Base-by-base conservation (phyloP, 31 red algal genomes). In the Porphyra umbilicalis region DNA sequence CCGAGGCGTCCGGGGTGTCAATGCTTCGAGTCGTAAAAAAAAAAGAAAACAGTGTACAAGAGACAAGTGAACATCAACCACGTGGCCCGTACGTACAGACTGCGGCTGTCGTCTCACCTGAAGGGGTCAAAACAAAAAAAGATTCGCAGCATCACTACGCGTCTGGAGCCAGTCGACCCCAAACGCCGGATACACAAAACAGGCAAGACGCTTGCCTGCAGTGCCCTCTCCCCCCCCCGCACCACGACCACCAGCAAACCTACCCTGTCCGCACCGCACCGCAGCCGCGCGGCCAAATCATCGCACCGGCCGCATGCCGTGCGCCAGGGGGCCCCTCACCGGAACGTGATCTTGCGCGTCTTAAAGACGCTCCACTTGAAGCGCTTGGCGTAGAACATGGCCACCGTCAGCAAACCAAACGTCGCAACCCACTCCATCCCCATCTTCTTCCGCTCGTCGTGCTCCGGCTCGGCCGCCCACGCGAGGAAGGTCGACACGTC, bases 391-490 rank as follows among this genome's bases (percentile, higher is more conserved):
- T 92, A 93, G 33, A 96, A 39, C 85, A 92, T 90, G 40, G 85
- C 82, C 34, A 86, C 39, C 8, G 83, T 82, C 11, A 96, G 87
- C 20, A 96, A 76, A 39, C 83, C 36, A 16, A 96, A 86, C 25
- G 75, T 86, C 33, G 86, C 88, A 29, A 96, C 84, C 85, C 88
- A 88, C 84, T 97, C 82, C 57, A 94, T 85, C 1, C 95, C 95
- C 91, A 97, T 97, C 76, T 77, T 90, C 82, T 97, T 97, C 36
- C 95, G 79, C 76, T 93, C 67, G 42, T 98, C 96, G 86, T 98
- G 96, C 35, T 98, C 90, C 6, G 96, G 96, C 76, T 98, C 92
- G 31, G 96, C 81, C 6, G 96, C 96, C 96, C 96, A 98, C 35
- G 92, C 90, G 8, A 98, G 85, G 83, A 98, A 98, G 14, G 88